These are phyloP conservation scores for Chlamydomonas schloesseri DNA, from an alignment of 139 green algal genomes.

Conservation along the genomic window DNA sequence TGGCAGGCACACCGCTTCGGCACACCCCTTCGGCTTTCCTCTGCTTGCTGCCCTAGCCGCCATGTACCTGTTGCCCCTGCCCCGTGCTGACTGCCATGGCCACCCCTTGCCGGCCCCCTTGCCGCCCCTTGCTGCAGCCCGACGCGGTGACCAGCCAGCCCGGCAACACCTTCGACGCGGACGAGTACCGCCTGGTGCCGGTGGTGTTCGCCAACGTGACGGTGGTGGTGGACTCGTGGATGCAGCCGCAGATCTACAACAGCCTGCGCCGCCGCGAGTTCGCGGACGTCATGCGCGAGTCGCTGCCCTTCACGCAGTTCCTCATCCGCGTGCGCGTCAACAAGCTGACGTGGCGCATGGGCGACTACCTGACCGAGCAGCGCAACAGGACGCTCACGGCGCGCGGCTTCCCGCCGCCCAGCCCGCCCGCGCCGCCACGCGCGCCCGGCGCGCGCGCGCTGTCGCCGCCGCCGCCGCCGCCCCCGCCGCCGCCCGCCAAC, in stretches of 20 bases:
- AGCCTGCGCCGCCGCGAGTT: not conserved
- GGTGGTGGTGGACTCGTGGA: conserved; percentile 17
- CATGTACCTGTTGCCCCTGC: too few relatives aligned
- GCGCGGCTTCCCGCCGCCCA: conserved; percentile 12
- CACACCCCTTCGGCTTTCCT: too few relatives aligned
- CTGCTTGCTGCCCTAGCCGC: too few relatives aligned
- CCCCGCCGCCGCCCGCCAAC: conserved; percentile 21
- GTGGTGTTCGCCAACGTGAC: conserved; percentile 36
- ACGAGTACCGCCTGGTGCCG: conserved; percentile 8
- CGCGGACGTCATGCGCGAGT: not conserved
- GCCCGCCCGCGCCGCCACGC: not conserved
- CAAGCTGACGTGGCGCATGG: not conserved
- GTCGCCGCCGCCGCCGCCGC: conserved; percentile 10
- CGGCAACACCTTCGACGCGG: conserved; percentile 2
- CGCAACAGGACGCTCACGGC: not conserved
- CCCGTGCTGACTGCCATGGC: too few relatives aligned
- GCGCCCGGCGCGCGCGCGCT: not conserved
- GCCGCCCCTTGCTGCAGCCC: too few relatives aligned
- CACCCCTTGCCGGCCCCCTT: too few relatives aligned
- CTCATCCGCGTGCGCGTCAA: conserved; percentile 9
- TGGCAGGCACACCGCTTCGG: too few relatives aligned
- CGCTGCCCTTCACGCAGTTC: conserved; percentile 22
- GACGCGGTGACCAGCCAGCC: not conserved
- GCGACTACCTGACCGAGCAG: conserved; percentile 10
- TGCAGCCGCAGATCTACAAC: conserved; percentile 24